phyloP scores from a whole-genome alignment of 345 rosid species.

The Salix purpurea region DNA sequence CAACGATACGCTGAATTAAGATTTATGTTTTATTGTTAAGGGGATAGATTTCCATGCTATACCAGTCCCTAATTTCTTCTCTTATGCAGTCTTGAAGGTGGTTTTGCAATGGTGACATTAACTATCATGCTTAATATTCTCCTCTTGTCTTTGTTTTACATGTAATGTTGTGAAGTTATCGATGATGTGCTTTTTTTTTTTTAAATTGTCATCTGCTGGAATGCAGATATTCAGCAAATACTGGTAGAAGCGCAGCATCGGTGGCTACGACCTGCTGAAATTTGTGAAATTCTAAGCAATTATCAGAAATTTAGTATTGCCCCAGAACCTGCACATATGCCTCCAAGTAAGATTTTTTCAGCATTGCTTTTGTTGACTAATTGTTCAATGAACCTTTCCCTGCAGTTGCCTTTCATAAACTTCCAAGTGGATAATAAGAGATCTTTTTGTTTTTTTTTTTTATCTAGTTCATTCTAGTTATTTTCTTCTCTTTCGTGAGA shows the following conservation, averaged over 20 bases:
- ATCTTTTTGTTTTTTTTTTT: background rate
- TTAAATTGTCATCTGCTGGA: background rate
- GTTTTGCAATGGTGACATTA: background rate
- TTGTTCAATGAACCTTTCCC: background rate
- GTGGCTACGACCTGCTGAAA: slow-evolving; percentile 96
- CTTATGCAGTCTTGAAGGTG: background rate
- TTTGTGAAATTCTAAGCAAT: slow-evolving; percentile 78
- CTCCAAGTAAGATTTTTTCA: slow-evolving; percentile 51
- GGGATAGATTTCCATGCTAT: background rate
- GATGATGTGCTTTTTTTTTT: background rate
- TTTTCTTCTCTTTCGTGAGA: background rate
- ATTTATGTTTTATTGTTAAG: background rate
- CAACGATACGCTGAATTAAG: background rate
- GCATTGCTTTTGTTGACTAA: background rate
- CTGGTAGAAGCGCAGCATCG: slow-evolving; percentile 78
- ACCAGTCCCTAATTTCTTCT: slow-evolving; percentile 1
- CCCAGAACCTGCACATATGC: slow-evolving; percentile 66
- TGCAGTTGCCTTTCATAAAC: background rate
- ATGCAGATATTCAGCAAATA: slow-evolving; percentile 74
- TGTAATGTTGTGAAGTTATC: background rate
- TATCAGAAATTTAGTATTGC: slow-evolving; percentile 57
- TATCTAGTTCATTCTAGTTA: background rate
- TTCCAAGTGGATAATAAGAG: background rate
- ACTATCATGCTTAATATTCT: background rate
- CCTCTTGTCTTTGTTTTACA: background rate